These are phyloP conservation scores for Pleurotus eryngii DNA, from an alignment of 768 basidiomycete genomes.

Conservation along the genomic window DNA sequence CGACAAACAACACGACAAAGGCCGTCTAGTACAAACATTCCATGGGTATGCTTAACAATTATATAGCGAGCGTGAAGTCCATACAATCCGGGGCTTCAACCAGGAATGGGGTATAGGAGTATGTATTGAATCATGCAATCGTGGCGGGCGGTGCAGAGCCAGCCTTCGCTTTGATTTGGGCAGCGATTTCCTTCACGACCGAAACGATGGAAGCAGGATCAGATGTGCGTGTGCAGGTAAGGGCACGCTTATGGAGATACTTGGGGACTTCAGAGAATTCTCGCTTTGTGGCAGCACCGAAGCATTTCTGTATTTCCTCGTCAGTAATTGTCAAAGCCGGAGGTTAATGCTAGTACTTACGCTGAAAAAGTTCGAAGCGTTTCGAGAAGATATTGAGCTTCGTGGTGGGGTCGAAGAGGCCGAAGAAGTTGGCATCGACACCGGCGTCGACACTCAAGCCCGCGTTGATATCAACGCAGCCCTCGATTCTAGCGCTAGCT, in stretches of 20 bases:
- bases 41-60: too few species aligned
- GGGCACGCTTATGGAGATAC: not conserved
- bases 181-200: not conserved
- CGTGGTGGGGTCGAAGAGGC: constrained; percentile 24
- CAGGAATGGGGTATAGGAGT: too few species aligned
- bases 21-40: too few species aligned
- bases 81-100: too few species aligned
- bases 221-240: not conserved
- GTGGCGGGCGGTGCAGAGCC: not conserved
- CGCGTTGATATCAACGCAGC: constrained; percentile 30
- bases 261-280: not conserved
- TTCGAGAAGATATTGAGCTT: constrained; percentile 31
- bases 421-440: constrained; percentile 28
- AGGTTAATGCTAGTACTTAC: constrained; percentile 12
- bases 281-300: not conserved
- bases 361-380: constrained; percentile 35
- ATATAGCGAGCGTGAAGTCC: too few species aligned
- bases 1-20: too few species aligned
- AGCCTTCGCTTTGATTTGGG: constrained; percentile 1
- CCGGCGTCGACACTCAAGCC: constrained; percentile 28
- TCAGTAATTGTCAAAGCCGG: too few species aligned
- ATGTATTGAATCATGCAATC: not conserved
- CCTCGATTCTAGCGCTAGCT: constrained; percentile 16
- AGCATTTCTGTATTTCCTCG: not conserved
- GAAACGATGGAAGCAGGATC: not conserved